Conservation (phyloP, 2,329 filamentous ascomycete genomes). For the Botrytis pseudocinerea region DNA sequence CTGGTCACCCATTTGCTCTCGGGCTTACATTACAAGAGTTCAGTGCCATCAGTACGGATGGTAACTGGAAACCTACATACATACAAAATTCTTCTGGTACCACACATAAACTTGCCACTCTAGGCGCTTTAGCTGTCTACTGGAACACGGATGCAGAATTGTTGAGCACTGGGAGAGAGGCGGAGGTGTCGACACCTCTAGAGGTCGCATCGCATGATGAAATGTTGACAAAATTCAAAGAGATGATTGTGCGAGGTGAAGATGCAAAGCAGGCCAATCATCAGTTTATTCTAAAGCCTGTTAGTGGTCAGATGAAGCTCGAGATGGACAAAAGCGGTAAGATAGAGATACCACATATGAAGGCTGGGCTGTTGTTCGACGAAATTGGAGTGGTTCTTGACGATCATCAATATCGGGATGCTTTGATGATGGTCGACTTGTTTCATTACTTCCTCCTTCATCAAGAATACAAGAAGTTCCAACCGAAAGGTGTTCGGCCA, state of each 20-base stretch:
- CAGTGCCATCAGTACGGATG: constrained; percentile 94
- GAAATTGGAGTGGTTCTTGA: constrained; percentile 98
- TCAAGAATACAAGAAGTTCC: constrained; percentile 92
- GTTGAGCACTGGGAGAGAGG: constrained; percentile 78
- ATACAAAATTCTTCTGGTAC: constrained; percentile 81
- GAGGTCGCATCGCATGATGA: constrained; percentile 70
- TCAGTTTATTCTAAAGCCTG: constrained; percentile 94
- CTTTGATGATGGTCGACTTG: constrained; percentile 94
- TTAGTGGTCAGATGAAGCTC: constrained; percentile 91
- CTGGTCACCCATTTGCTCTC: constrained; percentile 90
- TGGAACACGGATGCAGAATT: constrained; percentile 95
- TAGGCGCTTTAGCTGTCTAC: constrained; percentile 89
- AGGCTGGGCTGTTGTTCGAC: constrained; percentile 88
- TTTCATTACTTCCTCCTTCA: constrained; percentile 99
- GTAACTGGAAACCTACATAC: constrained; percentile 92
- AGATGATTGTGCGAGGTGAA: constrained; percentile 75
- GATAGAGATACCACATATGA: constrained; percentile 76
- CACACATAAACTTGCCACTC: constrained; percentile 90
- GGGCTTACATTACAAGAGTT: constrained; percentile 93
- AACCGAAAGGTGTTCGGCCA: constrained; percentile 76
- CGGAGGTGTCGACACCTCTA: constrained; percentile 55
- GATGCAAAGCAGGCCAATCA: constrained; percentile 58
- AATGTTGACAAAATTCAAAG: constrained; percentile 73
- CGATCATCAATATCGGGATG: constrained; percentile 95
- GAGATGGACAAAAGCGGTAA: constrained; percentile 93